These are phyloP conservation scores for Yamadazyma triangularis DNA, from an alignment of 1,139 yeast genomes.

Conservation along the genomic window DNA sequence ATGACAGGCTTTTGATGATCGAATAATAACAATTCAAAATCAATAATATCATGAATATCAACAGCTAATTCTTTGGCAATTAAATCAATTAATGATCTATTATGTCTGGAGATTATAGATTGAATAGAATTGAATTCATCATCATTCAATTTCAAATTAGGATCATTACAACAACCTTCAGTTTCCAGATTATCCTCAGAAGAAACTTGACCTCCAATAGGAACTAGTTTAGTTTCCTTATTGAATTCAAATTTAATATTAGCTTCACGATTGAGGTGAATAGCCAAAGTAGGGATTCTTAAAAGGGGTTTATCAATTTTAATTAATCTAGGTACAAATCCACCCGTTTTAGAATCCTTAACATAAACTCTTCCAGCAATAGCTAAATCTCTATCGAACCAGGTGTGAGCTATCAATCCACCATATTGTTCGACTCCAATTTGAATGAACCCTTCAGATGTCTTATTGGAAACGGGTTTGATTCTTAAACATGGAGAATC, in stretches of 20 bases:
- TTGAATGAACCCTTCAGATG: slow-evolving; percentile 75
- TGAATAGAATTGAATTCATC: slow-evolving; percentile 65
- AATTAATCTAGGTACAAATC: slow-evolving; percentile 61
- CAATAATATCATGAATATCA: slow-evolving; percentile 57
- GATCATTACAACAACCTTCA: slow-evolving; percentile 41
- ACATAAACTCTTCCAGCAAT: slow-evolving; percentile 90
- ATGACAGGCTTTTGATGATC: slow-evolving; percentile 80
- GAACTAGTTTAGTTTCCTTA: slow-evolving; percentile 80
- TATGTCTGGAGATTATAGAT: slow-evolving; percentile 69
- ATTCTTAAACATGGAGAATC: slow-evolving; percentile 92
- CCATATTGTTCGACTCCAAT: slow-evolving; percentile 95
- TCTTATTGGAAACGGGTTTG: slow-evolving; percentile 80
- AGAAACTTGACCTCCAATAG: slow-evolving; percentile 70
- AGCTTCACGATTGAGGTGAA: slow-evolving; percentile 79
- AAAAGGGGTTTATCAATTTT: slow-evolving; percentile 80
- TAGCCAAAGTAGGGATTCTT: slow-evolving; percentile 92
- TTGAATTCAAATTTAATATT: slow-evolving; percentile 82
- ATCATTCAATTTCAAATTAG: slow-evolving; percentile 37
- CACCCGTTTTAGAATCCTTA: slow-evolving; percentile 33
- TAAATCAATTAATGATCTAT: slow-evolving; percentile 59
- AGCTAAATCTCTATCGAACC: slow-evolving; percentile 92
- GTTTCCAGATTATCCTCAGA: slow-evolving; percentile 2
- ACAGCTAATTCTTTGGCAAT: slow-evolving; percentile 64
- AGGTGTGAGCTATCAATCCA: slow-evolving; percentile 87
- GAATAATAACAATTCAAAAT: slow-evolving; percentile 82